Base-by-base conservation (phyloP, 2,329 filamentous ascomycete species). In the Phoma sp. region DNA sequence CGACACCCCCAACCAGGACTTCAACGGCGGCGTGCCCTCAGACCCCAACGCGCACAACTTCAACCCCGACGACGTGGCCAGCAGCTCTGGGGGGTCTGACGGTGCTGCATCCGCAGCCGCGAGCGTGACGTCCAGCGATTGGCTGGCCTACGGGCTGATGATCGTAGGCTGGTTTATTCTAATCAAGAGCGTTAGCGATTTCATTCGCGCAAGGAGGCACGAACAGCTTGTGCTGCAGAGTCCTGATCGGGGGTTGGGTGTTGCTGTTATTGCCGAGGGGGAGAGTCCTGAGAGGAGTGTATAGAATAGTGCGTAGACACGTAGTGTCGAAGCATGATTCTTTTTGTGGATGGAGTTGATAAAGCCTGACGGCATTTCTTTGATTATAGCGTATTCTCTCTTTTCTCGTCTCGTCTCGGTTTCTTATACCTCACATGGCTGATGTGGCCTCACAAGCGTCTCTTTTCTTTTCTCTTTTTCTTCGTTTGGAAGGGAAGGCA, bases 161-260 rank as follows among this genome's bases (percentile, higher is more conserved):
- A 91, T 99, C 70, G 89, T 96, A 1, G 95, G 95, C 5, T 99
- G 95, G 95, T 98, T 98, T 71, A 92, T 99, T 59, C 80, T 99
- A 58, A 98, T 99, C 71, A 86, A 93, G 75, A 88, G 92, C n/a
- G 87, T 96, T 15, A 92, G 89, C 66, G 93, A 98, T 73, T 99
- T 95, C 72, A 78, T 98, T 58, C 86, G 88, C 63, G 95, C 92
- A 30, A 84, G 93, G 71, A 84, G 92, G 69, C 95, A 98, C 72
- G 95, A 99, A 78, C 91, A 95, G 74, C 81, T 99, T 43, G 92
- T 99, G 5, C 79, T 97, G 62, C 93, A 96, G 73, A 96, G 92
- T 72, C 95, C 95, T 0, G 93, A 96, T 66, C 84, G 95, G 29
- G 93, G 93, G 2, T 80, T 98, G 46, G 87, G 87, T 15, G 85